Evolutionary conservation across 2,329 filamentous ascomycete species (phyloP), one percentile per base, ranked within the genome.

Genomic region (Dothidotthia symphoricarpi): DNA sequence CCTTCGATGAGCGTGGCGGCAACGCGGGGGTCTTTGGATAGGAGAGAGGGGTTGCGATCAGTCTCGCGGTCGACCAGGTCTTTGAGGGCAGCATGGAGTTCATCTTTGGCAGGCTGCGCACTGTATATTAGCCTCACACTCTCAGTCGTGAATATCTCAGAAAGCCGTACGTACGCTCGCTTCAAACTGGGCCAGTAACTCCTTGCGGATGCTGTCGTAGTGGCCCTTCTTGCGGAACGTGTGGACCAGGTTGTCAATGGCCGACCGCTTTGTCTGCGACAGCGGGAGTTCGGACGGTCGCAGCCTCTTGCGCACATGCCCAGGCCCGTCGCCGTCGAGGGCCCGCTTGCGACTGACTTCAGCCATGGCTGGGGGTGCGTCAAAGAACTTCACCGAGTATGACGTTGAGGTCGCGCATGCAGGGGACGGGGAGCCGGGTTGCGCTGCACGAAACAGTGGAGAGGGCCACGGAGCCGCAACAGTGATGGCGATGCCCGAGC

Each of bases 221-320:
- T 85, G 85, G 44, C 87, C 87, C 66, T 88, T 88, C 70, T 90
- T 91, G 69, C 90, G 90, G 71, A 90, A 91, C 9, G 78, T 83
- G 59, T 87, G 83, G n/a, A 86, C 79, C 15, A 91, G 76, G 12
- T 76, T 78, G 53, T 90, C 86, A 39, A 91, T 88, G 1, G 83
- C 82, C 1, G 78, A 77, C 48, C 85, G 77, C 35, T 87, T 86
- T n/a, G 81, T 77, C 3, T 83, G 84, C 4, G 85, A 78, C 14
- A 90, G 69, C 2, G 86, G 86, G 13, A 91, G 74, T 53, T 91
- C 86, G 0, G 83, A 83, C 3, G 85, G 79, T 64, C 88, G 88
- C 62, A 84, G 80, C 56, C 81, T 85, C 53, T 75, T 77, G 51
- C 72, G 70, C 27, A 65, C 52, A 24, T 62, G 41, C 8, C 56